Percentiles rank a stretch among this genome's conserved stretches.
Evolutionary conservation across 2,329 filamentous ascomycete species (phyloP).

Genomic region (Ascomycota sp.): DNA sequence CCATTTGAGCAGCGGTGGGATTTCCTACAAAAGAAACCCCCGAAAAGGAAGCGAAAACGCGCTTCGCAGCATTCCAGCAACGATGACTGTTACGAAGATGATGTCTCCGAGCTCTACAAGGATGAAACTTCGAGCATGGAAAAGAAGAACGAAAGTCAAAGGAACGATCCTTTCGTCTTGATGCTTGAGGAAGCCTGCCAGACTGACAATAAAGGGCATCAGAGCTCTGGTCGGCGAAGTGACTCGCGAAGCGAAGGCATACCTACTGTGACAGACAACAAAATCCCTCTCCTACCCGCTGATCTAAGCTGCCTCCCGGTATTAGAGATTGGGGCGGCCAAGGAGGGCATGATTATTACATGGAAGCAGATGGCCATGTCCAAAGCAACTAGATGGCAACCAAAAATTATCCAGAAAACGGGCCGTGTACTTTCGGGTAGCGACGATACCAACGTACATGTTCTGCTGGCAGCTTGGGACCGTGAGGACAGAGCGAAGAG

Average conservation of each 20-base stretch:
- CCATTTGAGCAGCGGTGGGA: slow-evolving; percentile 85
- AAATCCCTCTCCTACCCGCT: slow-evolving; percentile 38
- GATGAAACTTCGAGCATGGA: slow-evolving; percentile 7
- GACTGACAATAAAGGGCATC: too few relatives aligned
- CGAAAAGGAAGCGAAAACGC: slow-evolving; percentile 27
- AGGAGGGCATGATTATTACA: slow-evolving; percentile 39
- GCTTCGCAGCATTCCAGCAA: slow-evolving; percentile 11
- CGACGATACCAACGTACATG: slow-evolving; percentile 27
- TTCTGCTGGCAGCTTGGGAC: slow-evolving; percentile 50
- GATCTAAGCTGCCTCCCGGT: slow-evolving; percentile 30
- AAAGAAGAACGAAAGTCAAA: background rate
- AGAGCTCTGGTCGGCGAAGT: too few relatives aligned
- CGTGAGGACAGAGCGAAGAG: slow-evolving; percentile 31
- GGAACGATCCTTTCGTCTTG: background rate
- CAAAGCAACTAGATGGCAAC: slow-evolving; percentile 41
- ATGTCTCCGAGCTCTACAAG: slow-evolving; percentile 9
- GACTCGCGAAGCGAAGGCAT: too few relatives aligned
- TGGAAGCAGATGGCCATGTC: slow-evolving; percentile 45
- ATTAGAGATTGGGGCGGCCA: slow-evolving; percentile 24
- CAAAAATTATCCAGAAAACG: slow-evolving; percentile 39
- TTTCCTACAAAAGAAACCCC: slow-evolving; percentile 34
- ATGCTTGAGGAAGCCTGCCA: too few relatives aligned
- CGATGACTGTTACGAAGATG: slow-evolving; percentile 11
- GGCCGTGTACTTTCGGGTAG: slow-evolving; percentile 37
- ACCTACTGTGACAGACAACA: slow-evolving; percentile 12